Base-by-base conservation (phyloP, 495 filamentous ascomycete species). In the Hypoxylon perforatum region DNA sequence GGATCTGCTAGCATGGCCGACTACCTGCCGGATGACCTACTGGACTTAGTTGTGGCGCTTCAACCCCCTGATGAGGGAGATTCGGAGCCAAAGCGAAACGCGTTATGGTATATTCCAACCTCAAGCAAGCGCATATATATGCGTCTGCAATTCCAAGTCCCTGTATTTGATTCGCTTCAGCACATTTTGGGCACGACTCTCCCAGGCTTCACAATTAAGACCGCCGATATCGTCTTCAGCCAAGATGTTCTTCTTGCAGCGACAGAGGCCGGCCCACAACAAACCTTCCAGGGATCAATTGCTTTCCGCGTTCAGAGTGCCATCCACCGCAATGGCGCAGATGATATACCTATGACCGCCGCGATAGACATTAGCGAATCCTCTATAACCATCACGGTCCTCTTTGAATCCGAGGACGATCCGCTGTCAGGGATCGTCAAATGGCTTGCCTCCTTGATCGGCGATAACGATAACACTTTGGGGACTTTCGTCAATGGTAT, bases 381-480 rank as follows among this genome's bases (percentile, higher is more conserved):
- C 35, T 38, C 35, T 38, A 38, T 38, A 38, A 38, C 35, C 35
- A 38, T 38, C 35, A 38, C 35, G 35, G 35, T 11, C 35, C 35
- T 38, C 35, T 38, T 38, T 38, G 35, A 38, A 38, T 38, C 35
- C 35, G 9, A 38, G 35, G 35, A 38, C 35, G 35, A 38, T 38
- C 35, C 35, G 35, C 35, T 38, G 35, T 38, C 35, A 38, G 35
- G 35, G 35, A 38, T 38, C 35, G 35, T 38, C 35, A 11, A 38
- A 38, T 38, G 35, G 35, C 35, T 38, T 38, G 35, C 35, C 35
- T 38, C 35, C 35, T 38, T 38, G 35, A 38, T 38, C 35, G 35
- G 35, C 35, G 35, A 38, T 38, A 38, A 38, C 35, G 35, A 38
- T 38, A 38, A 38, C 35, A 38, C 35, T 38, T 38, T 38, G 35